A percentile compares a stretch with the other conserved stretches of the same genome.
Evolutionary conservation across 257 asterid species (phyloP).

Genomic region (Solanum ahanhuiri): DNA sequence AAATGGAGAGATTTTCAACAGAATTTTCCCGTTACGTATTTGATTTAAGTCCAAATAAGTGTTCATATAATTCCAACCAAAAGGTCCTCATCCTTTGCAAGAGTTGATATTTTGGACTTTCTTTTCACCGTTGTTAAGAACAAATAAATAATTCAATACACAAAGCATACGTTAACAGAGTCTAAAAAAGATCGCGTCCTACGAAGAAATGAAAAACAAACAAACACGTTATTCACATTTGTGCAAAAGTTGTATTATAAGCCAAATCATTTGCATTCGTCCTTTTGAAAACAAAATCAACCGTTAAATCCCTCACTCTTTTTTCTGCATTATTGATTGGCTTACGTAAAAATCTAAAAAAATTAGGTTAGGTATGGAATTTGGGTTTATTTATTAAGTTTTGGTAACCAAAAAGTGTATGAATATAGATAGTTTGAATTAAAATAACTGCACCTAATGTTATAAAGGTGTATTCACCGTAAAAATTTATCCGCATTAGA

Average conservation of each 20-base stretch:
- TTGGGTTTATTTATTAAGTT: not conserved
- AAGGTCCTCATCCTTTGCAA: not conserved
- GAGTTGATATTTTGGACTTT: not conserved
- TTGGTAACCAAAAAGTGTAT: not conserved
- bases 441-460: not conserved
- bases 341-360: not conserved
- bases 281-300: not conserved
- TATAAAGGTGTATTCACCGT: too few species aligned
- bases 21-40: not conserved
- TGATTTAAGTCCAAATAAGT: not conserved
- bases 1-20: not conserved
- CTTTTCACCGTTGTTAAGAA: not conserved
- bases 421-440: not conserved
- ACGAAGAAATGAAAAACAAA: not conserved
- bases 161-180: not conserved
- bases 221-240: not conserved
- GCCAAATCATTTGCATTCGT: not conserved
- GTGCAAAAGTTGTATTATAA: not conserved
- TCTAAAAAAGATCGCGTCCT: too few species aligned
- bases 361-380: not conserved
- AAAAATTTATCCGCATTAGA: not conserved
- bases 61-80: not conserved
- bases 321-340: not conserved
- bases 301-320: not conserved
- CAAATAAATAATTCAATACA: not conserved